Evolutionary conservation across 306 rosid species (phyloP).

Genomic region (Cucurbita ficifolia): DNA sequence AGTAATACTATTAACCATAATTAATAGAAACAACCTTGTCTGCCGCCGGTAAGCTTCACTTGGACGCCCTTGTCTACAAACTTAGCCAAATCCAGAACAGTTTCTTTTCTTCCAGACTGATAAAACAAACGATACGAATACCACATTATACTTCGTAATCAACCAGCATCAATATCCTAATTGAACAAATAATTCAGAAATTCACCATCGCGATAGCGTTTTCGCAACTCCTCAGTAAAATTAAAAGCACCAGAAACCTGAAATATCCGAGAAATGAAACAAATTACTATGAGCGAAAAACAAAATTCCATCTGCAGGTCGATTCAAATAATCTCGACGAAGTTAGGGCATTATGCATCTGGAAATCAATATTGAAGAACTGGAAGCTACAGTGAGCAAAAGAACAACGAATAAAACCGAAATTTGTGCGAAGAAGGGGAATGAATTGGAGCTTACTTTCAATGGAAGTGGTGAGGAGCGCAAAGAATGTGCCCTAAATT

Average conservation of each 20-base stretch:
- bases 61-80: slow-evolving; percentile 89
- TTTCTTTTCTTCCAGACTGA: slow-evolving; percentile 27
- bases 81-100: slow-evolving; percentile 75
- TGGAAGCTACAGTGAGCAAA: not conserved
- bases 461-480: not conserved
- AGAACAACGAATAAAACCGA: not conserved
- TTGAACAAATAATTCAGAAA: not conserved
- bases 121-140: not conserved
- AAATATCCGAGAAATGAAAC: not conserved
- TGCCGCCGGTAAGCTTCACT: slow-evolving; percentile 85
- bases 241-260: not conserved
- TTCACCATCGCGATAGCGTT: slow-evolving; percentile 16
- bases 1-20: not conserved
- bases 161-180: not conserved
- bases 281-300: not conserved
- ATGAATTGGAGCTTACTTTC: slow-evolving; percentile 2
- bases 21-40: slow-evolving; percentile 41
- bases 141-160: slow-evolving; percentile 3
- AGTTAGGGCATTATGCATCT: not conserved
- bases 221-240: slow-evolving; percentile 6
- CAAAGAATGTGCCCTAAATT: slow-evolving; percentile 3
- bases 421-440: not conserved
- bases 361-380: not conserved
- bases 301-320: not conserved
- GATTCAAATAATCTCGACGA: not conserved